Conservation (phyloP, 176 grass and related monocot species). For the Avena insularis region DNA sequence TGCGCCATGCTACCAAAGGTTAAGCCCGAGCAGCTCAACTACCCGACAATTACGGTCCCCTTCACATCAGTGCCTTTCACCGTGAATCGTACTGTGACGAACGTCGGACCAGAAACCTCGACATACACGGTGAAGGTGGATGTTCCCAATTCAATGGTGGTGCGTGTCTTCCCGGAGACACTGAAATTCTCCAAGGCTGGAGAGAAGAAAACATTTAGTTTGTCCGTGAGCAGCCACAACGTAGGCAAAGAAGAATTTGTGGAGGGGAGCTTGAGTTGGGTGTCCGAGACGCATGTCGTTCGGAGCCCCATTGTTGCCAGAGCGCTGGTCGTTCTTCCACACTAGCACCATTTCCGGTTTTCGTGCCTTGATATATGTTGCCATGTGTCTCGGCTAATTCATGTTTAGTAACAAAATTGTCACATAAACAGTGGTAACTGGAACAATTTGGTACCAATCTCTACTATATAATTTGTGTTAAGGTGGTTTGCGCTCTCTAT, state of each 20-base stretch:
- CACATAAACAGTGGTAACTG: no score
- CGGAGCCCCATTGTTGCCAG: constrained; percentile 19
- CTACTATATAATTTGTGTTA: no score
- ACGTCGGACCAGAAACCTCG: neutral
- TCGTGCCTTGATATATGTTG: no score
- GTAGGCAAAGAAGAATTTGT: neutral
- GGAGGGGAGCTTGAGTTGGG: constrained; percentile 34
- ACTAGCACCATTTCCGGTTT: no score
- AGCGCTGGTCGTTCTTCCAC: no score
- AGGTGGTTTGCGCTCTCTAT: no score
- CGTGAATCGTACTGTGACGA: neutral
- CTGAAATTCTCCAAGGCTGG: neutral
- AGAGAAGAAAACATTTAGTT: constrained; percentile 6
- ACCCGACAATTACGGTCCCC: neutral
- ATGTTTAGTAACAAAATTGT: no score
- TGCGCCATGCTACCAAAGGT: neutral
- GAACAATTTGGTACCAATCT: no score
- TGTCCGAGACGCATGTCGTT: constrained; percentile 29
- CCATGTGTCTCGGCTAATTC: no score
- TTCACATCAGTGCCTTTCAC: neutral
- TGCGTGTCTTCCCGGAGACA: neutral
- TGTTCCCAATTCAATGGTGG: neutral
- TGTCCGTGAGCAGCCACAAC: neutral
- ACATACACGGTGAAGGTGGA: neutral
- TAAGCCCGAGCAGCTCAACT: neutral